Percentiles rank a stretch among this genome's conserved stretches.
Evolutionary conservation across 106 monocot species (phyloP).

Genomic region (Hemerocallis citrina): DNA sequence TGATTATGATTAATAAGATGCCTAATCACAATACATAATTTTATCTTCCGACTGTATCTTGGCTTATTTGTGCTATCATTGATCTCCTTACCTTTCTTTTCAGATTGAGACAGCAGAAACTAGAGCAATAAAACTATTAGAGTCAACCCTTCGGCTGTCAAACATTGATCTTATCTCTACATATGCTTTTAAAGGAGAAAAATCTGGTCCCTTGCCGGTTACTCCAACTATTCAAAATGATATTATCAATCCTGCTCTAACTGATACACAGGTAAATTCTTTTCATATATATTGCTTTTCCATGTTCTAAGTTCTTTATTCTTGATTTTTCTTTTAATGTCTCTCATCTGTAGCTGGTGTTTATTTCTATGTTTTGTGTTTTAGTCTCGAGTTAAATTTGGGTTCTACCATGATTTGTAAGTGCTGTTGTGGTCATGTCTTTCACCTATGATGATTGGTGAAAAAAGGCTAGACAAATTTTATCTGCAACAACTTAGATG

Average conservation of each 20-base stretch:
- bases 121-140: constrained; percentile 56
- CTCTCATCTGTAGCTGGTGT: too few relatives aligned
- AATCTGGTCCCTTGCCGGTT: constrained; percentile 24
- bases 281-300: constrained; percentile 2
- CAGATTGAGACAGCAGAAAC: constrained; percentile 72
- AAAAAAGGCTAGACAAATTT: too few relatives aligned
- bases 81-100: constrained; percentile 4
- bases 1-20: not conserved
- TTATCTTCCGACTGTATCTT: not conserved
- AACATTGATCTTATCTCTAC: constrained; percentile 74
- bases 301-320: not conserved
- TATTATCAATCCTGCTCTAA: constrained; percentile 63
- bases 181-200: constrained; percentile 74
- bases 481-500: too few relatives aligned
- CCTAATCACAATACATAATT: not conserved
- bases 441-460: too few relatives aligned
- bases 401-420: too few relatives aligned
- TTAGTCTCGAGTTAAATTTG: too few relatives aligned
- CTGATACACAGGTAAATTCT: constrained; percentile 48
- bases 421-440: too few relatives aligned
- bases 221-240: constrained; percentile 72
- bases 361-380: too few relatives aligned
- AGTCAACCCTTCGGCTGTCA: constrained; percentile 74
- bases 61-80: constrained; percentile 2
- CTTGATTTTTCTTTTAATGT: too few relatives aligned